Evolutionary conservation across 208 protist genomes (phyloP), one percentile per base, ranked within the genome.

Genomic region (Trypanosoma rangeli): DNA sequence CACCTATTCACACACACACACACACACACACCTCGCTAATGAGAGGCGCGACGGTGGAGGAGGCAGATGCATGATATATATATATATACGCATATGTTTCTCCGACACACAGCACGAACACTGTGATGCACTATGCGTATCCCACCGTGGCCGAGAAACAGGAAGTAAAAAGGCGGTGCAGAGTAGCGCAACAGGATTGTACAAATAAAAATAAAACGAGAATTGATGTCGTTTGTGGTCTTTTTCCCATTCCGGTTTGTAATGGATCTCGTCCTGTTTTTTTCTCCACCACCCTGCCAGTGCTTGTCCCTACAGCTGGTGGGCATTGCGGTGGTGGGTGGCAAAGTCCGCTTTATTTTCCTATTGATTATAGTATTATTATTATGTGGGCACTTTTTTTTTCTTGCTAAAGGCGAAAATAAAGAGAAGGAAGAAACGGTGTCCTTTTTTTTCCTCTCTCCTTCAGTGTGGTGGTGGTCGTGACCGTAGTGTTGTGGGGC

Each of bases 401-500:
- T 18, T 52, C n/a, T 52, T 10, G 15, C 48, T 3, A 1, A 52
- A 26, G 20, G n/a, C 57, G 31, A 35, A 63, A 63, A 39, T 15
- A 48, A 63, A 48, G 42, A 63, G 24, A 63, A 63, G 24, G 58
- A 46, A 48, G 58, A 46, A 63, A 63, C 24, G 9, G 29, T n/a
- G n/a, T n/a, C n/a, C 53, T 24, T 7, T 52, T 10, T 3, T 18
- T 46, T 9, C 15, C 15, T 16, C 42, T 46, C 42, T 46, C 42
- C 13, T 18, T 46, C 42, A 5, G 9, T 24, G 48, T 22, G 20
- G 20, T 42, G 20, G 24, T 35, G 31, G 13, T 42, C 28, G 44
- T 55, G 20, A 15, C 29, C 24, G 24, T 33, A 4, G 10, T 42
- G 37, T 10, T 10, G 37, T 42, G 37, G 10, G 15, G 44, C 26